Evolutionary conservation across 768 basidiomycete genomes (phyloP).

Genomic region (Termitomyces titanicus): DNA sequence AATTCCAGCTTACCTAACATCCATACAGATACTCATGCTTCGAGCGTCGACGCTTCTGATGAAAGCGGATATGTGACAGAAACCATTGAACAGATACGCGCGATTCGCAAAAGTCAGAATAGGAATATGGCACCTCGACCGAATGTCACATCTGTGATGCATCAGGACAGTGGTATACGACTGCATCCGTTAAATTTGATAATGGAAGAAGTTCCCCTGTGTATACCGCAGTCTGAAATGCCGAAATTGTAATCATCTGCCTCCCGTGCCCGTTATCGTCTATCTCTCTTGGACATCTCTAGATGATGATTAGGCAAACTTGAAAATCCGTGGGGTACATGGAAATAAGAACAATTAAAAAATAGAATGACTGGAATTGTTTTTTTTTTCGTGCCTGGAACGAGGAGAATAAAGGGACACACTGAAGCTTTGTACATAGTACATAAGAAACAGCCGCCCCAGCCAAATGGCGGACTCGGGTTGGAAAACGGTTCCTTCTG

Average conservation of each 20-base stretch:
- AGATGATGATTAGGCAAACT: no score
- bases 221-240: neutral
- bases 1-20: neutral
- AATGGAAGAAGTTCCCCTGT: slow-evolving; percentile 1
- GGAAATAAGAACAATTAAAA: no score
- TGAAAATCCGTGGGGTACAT: no score
- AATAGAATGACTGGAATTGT: no score
- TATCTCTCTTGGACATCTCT: no score
- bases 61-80: neutral
- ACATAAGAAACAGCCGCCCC: no score
- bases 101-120: slow-evolving; percentile 1
- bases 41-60: slow-evolving; percentile 2
- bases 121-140: neutral
- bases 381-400: no score
- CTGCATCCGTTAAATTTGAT: neutral
- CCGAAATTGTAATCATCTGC: neutral
- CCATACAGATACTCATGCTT: neutral
- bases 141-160: neutral
- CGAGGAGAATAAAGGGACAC: no score
- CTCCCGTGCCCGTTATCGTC: neutral
- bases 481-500: no score
- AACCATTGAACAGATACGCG: neutral
- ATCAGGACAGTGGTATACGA: slow-evolving; percentile 9
- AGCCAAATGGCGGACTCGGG: no score
- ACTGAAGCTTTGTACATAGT: no score